Conservation (phyloP, 345 rosid species). For the Syzygium aqueum region DNA sequence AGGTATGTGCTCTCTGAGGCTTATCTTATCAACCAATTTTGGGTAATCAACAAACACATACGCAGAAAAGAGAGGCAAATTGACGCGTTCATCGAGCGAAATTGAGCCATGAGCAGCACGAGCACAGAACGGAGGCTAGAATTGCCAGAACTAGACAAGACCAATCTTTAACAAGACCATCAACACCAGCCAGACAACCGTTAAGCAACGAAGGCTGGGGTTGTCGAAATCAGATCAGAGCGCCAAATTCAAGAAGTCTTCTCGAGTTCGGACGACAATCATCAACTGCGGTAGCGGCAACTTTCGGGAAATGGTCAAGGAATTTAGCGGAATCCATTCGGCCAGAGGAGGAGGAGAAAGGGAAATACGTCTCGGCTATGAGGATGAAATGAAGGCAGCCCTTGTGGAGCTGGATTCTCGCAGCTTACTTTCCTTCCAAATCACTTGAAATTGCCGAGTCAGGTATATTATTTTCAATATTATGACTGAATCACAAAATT, state of each 20-base stretch:
- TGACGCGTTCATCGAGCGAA: not conserved
- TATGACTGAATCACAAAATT: not conserved
- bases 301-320: too few species aligned
- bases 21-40: too few species aligned
- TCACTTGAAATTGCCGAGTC: not conserved
- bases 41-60: too few species aligned
- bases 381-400: not conserved
- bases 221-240: not conserved
- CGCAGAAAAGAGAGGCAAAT: too few species aligned
- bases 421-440: not conserved
- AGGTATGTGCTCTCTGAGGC: too few species aligned
- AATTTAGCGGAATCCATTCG: too few species aligned
- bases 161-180: not conserved
- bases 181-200: not conserved
- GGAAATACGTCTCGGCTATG: not conserved
- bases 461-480: not conserved
- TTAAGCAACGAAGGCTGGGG: not conserved
- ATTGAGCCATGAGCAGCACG: not conserved
- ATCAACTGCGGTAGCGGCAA: slow-evolving; percentile 22
- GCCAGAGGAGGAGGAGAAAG: slow-evolving; percentile 15
- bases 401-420: not conserved
- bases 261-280: not conserved
- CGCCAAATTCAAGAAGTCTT: not conserved
- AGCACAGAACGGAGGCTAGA: not conserved
- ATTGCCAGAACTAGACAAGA: not conserved